phyloP scores from a whole-genome alignment of 768 basidiomycete species.

The Grammothele lineata region DNA sequence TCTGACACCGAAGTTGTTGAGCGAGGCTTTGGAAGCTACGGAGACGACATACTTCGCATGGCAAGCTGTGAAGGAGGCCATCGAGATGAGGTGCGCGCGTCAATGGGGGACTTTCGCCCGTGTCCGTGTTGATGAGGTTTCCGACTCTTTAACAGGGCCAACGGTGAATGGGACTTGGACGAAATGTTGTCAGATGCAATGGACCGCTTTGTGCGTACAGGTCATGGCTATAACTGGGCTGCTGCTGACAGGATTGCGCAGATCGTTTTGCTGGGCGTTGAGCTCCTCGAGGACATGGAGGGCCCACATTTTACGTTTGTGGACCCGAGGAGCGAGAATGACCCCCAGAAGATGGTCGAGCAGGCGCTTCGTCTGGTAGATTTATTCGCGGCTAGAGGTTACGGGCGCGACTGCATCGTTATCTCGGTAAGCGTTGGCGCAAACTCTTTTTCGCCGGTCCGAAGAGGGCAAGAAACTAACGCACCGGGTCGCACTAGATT shows the following conservation, averaged over 20 bases:
- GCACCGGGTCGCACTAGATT: constrained; percentile 33
- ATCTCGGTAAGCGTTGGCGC: constrained; percentile 39
- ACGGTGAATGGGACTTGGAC: constrained; percentile 3
- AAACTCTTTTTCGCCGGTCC: neutral
- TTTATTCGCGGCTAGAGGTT: constrained; percentile 38
- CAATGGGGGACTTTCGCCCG: too few species aligned
- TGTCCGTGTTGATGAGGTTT: too few species aligned
- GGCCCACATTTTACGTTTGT: constrained; percentile 50
- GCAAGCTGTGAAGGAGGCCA: constrained; percentile 28
- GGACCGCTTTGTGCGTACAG: constrained; percentile 31
- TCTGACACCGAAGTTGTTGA: constrained; percentile 32
- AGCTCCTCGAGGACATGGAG: constrained; percentile 38
- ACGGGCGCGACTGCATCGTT: constrained; percentile 38
- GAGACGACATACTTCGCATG: constrained; percentile 32
- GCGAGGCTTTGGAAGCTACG: constrained; percentile 19
- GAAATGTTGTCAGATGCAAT: constrained; percentile 9
- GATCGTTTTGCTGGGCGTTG: constrained; percentile 48
- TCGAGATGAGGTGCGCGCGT: constrained; percentile 19
- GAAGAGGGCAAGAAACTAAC: constrained; percentile 1
- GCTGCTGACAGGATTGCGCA: constrained; percentile 22
- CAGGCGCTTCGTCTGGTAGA: constrained; percentile 38
- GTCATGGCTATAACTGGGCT: too few species aligned
- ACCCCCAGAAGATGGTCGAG: constrained; percentile 35
- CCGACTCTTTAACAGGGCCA: too few species aligned
- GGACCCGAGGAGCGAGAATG: constrained; percentile 41